Conservation (phyloP, 768 basidiomycete genomes). For the Trametes gibbosa region DNA sequence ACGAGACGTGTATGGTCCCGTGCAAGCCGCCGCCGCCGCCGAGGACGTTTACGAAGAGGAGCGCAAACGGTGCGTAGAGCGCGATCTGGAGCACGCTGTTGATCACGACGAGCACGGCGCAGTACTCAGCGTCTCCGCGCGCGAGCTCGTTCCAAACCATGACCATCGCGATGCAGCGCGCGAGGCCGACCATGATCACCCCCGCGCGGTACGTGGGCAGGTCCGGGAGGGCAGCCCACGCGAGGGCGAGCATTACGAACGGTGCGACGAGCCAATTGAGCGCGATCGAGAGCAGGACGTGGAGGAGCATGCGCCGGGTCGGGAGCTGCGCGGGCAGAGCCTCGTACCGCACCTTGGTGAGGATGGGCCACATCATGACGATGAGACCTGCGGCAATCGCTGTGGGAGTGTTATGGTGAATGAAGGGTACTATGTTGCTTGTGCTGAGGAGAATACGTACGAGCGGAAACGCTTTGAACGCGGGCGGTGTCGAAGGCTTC, state of each 20-base stretch:
- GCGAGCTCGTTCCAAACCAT: conserved; percentile 49
- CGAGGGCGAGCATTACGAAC: conserved; percentile 78
- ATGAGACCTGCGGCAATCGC: conserved; percentile 81
- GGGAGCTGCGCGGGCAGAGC: conserved; percentile 54
- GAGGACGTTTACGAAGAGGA: conserved; percentile 74
- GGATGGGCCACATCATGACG: conserved; percentile 86
- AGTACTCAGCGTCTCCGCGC: conserved; percentile 18
- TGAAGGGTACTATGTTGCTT: not conserved
- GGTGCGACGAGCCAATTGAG: conserved; percentile 84
- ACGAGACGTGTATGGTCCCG: conserved; percentile 46
- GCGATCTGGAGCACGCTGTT: conserved; percentile 80
- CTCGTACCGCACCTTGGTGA: conserved; percentile 78
- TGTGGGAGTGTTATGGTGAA: conserved; percentile 25
- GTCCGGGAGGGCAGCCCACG: conserved; percentile 85
- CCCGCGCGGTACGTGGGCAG: conserved; percentile 71
- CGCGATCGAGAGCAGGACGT: conserved; percentile 62
- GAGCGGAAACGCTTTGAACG: conserved; percentile 71
- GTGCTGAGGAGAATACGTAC: conserved; percentile 43
- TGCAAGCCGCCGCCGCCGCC: conserved; percentile 38
- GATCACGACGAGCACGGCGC: conserved; percentile 65
- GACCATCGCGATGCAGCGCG: conserved; percentile 53
- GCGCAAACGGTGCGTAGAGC: conserved; percentile 69
- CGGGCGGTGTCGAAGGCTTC: conserved; percentile 59
- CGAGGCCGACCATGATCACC: conserved; percentile 80
- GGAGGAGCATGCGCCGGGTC: conserved; percentile 55